phyloP scores from a whole-genome alignment of 192 early-diverging fungal genomes.

The Hyaloraphidium curvatum region DNA sequence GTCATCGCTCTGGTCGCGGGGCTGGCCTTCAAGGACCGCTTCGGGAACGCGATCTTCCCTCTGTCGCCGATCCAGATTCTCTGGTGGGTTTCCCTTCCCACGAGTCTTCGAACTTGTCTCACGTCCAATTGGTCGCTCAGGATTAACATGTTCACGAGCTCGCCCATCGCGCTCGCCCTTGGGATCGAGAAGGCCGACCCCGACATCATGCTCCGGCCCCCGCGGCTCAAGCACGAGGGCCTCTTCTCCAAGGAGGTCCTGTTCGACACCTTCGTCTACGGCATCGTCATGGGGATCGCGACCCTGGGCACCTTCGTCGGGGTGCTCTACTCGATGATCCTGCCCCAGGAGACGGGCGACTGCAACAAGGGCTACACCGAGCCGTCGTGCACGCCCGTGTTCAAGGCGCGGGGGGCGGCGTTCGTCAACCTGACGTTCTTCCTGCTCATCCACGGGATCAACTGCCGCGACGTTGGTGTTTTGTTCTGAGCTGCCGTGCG shows the following conservation, averaged over 20 bases:
- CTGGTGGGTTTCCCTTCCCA: too few relatives aligned
- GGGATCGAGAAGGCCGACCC: constrained; percentile 43
- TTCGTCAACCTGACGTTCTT: constrained; percentile 52
- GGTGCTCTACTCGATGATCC: too few relatives aligned
- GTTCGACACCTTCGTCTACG: constrained; percentile 51
- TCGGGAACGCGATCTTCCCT: constrained; percentile 21
- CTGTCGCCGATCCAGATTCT: constrained; percentile 47
- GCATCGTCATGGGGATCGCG: too few relatives aligned
- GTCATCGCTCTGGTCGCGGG: constrained; percentile 49
- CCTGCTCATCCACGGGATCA: constrained; percentile 53
- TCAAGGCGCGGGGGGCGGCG: constrained; percentile 44
- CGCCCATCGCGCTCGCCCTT: constrained; percentile 61
- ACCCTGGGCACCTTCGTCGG: too few relatives aligned
- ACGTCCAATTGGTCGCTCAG: too few relatives aligned
- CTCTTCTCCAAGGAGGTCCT: constrained; percentile 45
- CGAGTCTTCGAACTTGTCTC: too few relatives aligned
- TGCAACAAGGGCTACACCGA: too few relatives aligned
- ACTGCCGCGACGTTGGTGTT: constrained; percentile 56
- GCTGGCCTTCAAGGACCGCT: constrained; percentile 42
- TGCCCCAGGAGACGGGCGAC: constrained; percentile 5
- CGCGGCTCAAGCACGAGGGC: constrained; percentile 36
- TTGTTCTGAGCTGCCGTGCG: too few relatives aligned
- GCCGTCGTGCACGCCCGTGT: constrained; percentile 48
- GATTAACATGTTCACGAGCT: constrained; percentile 62
- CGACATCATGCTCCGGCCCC: constrained; percentile 52